Evolutionary conservation across 2,329 filamentous ascomycete genomes (phyloP).

Genomic region (Thelonectria blattea): DNA sequence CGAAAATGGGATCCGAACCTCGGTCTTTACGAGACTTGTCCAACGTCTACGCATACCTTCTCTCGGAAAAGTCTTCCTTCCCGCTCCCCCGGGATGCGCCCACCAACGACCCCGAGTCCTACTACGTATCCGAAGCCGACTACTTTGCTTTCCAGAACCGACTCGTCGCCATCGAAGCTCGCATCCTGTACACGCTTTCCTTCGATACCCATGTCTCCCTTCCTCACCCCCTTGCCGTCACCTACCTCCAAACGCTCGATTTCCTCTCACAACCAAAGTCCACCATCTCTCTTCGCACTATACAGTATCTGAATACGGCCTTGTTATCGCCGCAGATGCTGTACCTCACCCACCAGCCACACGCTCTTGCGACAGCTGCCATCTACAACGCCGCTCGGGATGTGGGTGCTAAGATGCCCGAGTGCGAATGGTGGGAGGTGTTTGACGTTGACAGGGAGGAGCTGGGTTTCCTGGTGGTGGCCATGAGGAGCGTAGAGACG

Average conservation of each 20-base stretch:
- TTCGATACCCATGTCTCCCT: constrained; percentile 87
- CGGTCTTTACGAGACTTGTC: constrained; percentile 80
- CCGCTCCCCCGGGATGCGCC: constrained; percentile 49
- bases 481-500: constrained; percentile 77
- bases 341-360: constrained; percentile 91
- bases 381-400: constrained; percentile 90
- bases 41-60: constrained; percentile 84
- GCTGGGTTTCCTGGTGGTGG: constrained; percentile 89
- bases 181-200: constrained; percentile 75
- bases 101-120: constrained; percentile 55
- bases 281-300: constrained; percentile 66
- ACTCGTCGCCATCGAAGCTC: constrained; percentile 77
- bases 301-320: constrained; percentile 85
- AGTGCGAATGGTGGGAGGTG: constrained; percentile 94
- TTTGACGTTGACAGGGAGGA: constrained; percentile 97
- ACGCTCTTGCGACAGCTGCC: constrained; percentile 82
- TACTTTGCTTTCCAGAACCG: constrained; percentile 70
- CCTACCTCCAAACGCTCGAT: constrained; percentile 89
- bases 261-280: constrained; percentile 57
- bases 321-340: constrained; percentile 86
- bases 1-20: constrained; percentile 81
- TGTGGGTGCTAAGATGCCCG: constrained; percentile 76
- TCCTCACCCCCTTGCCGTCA: constrained; percentile 85
- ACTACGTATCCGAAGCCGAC: constrained; percentile 75
- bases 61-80: constrained; percentile 65